These are phyloP conservation scores for Verbena officinalis DNA, from an alignment of 257 asterid species.

Conservation along the genomic window DNA sequence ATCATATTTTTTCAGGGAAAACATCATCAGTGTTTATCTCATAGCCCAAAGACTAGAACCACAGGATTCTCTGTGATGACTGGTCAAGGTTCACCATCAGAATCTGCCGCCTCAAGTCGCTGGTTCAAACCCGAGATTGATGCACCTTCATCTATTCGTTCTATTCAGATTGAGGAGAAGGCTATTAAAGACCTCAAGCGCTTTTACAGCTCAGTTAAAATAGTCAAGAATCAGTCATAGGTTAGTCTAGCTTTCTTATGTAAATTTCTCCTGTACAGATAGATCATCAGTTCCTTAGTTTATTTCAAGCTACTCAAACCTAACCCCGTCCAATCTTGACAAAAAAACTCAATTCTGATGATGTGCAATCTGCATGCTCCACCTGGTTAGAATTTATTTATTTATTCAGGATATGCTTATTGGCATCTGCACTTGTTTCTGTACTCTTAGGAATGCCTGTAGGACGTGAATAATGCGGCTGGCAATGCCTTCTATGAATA, in stretches of 20 bases:
- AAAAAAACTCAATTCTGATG: too few species aligned
- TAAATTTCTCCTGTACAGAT: conserved; percentile 39
- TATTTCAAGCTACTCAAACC: not conserved
- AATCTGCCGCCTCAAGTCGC: conserved; percentile 61
- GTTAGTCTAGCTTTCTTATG: conserved; percentile 22
- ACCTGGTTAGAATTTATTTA: too few species aligned
- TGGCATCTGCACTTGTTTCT: too few species aligned
- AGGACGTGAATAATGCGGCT: too few species aligned
- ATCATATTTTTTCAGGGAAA: conserved; percentile 46
- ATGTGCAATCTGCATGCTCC: too few species aligned
- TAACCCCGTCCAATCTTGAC: not conserved
- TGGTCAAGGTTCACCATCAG: conserved; percentile 84
- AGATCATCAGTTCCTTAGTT: conserved; percentile 2
- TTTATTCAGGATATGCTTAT: too few species aligned
- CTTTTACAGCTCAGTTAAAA: conserved; percentile 77
- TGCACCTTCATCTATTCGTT: conserved; percentile 73
- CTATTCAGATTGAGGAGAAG: conserved; percentile 91
- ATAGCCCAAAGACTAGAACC: conserved; percentile 73
- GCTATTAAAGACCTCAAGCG: conserved; percentile 94
- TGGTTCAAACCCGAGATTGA: conserved; percentile 92
- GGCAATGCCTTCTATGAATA: too few species aligned
- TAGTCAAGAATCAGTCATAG: conserved; percentile 75
- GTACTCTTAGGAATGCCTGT: too few species aligned
- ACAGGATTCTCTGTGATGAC: conserved; percentile 74
- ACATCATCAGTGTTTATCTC: conserved; percentile 51